phyloP scores from a whole-genome alignment of 441 rosid genomes.

The Adansonia gregorii region DNA sequence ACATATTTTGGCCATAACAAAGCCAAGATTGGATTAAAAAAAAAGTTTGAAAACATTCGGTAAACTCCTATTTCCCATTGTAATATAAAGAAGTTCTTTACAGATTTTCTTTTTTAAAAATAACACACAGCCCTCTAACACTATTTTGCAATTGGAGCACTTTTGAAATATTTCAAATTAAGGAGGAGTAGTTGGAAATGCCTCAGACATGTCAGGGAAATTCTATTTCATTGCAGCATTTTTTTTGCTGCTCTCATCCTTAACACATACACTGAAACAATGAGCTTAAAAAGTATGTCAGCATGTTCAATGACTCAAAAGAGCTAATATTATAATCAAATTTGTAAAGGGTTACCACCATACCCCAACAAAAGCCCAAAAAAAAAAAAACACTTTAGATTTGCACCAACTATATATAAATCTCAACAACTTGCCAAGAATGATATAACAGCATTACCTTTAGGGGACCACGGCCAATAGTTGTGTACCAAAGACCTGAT shows the following conservation, averaged over 20 bases:
- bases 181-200: not conserved
- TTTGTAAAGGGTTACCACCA: constrained; percentile 4
- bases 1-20: constrained; percentile 1
- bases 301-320: constrained; percentile 3
- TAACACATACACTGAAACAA: not conserved
- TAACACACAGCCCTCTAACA: not conserved
- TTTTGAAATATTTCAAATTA: not conserved
- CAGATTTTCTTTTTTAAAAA: not conserved
- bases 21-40: not conserved
- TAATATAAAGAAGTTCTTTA: not conserved
- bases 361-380: not conserved
- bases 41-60: not conserved
- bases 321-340: not conserved
- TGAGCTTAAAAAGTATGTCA: not conserved
- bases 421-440: not conserved
- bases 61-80: not conserved
- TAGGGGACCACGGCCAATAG: constrained; percentile 92
- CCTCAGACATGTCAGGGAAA: not conserved
- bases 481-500: constrained; percentile 96
- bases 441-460: constrained; percentile 45
- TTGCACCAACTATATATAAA: constrained; percentile 2
- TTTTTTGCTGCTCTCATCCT: not conserved
- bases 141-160: not conserved
- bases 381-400: not conserved
- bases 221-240: constrained; percentile 1